Percentiles rank a stretch among this genome's conserved stretches.
phyloP scores from a whole-genome alignment of 495 filamentous ascomycete species.

The Daldinia concentrica region DNA sequence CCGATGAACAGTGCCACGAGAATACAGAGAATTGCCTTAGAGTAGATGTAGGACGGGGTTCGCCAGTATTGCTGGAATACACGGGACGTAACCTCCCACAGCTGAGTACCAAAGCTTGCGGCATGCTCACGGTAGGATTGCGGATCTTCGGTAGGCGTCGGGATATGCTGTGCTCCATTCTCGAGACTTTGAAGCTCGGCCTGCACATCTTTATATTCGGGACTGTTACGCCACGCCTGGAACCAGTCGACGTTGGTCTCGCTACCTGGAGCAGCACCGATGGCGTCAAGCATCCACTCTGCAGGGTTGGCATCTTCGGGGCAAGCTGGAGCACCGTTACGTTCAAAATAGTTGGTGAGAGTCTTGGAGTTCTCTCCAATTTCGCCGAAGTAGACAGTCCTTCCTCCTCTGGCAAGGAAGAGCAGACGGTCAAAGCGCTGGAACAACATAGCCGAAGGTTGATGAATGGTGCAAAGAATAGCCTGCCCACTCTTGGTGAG shows the following conservation, averaged over 20 bases:
- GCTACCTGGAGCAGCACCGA: slow-evolving; percentile 88
- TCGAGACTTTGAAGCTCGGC: slow-evolving; percentile 76
- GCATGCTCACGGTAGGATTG: slow-evolving; percentile 64
- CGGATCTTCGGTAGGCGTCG: slow-evolving; percentile 42
- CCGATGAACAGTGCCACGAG: slow-evolving; percentile 80
- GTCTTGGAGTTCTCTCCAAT: slow-evolving; percentile 82
- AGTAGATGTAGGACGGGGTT: slow-evolving; percentile 85
- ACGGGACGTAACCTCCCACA: slow-evolving; percentile 64
- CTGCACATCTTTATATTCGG: slow-evolving; percentile 73
- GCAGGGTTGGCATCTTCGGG: slow-evolving; percentile 84
- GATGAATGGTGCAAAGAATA: slow-evolving; percentile 92
- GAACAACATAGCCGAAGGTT: slow-evolving; percentile 90
- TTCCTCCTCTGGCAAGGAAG: slow-evolving; percentile 83
- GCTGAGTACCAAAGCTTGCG: slow-evolving; percentile 63
- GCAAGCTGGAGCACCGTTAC: slow-evolving; percentile 77
- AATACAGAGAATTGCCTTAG: slow-evolving; percentile 67
- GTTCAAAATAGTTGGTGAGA: slow-evolving; percentile 81
- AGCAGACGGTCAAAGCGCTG: slow-evolving; percentile 88
- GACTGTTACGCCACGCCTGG: slow-evolving; percentile 77
- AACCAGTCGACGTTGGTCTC: slow-evolving; percentile 83
- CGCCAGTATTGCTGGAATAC: slow-evolving; percentile 93
- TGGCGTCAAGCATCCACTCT: slow-evolving; percentile 96
- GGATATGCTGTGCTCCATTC: slow-evolving; percentile 61
- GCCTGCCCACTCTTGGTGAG: slow-evolving; percentile 85
- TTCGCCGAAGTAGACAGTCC: slow-evolving; percentile 90